These are phyloP conservation scores for Lavandula angustifolia DNA, from an alignment of 257 asterid species.

Conservation along the genomic window DNA sequence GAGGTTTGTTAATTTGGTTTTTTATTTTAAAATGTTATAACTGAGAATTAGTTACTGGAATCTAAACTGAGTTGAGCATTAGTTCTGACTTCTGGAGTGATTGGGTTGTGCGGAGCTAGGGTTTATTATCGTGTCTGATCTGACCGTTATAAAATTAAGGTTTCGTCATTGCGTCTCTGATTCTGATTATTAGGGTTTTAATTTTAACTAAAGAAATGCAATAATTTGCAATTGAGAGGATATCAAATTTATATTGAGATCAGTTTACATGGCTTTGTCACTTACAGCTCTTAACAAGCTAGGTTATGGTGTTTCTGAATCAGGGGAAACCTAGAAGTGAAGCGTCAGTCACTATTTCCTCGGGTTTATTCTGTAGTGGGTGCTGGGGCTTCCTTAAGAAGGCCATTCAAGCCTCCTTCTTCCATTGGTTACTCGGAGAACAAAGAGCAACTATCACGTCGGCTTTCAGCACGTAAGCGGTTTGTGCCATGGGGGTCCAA, in stretches of 20 bases:
- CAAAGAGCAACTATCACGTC: constrained; percentile 67
- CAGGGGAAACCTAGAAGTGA: constrained; percentile 86
- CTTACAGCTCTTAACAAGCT: not conserved
- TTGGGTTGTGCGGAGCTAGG: constrained; percentile 35
- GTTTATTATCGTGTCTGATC: constrained; percentile 28
- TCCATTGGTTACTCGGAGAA: constrained; percentile 67
- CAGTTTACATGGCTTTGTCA: constrained; percentile 6
- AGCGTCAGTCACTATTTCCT: constrained; percentile 83
- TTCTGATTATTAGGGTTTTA: not conserved
- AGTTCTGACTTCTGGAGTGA: constrained; percentile 2
- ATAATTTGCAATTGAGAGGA: constrained; percentile 8
- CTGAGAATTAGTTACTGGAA: constrained; percentile 9
- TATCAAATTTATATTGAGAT: not conserved
- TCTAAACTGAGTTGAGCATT: constrained; percentile 13
- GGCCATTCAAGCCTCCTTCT: constrained; percentile 90
- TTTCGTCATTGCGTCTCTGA: not conserved
- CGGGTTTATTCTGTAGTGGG: constrained; percentile 77
- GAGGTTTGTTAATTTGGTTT: constrained; percentile 43
- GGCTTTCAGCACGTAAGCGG: constrained; percentile 86
- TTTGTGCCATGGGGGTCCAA: constrained; percentile 97
- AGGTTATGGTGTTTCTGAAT: constrained; percentile 30
- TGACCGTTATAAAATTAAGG: not conserved
- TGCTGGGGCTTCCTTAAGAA: constrained; percentile 60
- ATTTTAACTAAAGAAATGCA: not conserved
- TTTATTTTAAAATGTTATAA: not conserved